Evolutionary conservation across 768 basidiomycete genomes (phyloP).

Genomic region (Dendrothele bispora): DNA sequence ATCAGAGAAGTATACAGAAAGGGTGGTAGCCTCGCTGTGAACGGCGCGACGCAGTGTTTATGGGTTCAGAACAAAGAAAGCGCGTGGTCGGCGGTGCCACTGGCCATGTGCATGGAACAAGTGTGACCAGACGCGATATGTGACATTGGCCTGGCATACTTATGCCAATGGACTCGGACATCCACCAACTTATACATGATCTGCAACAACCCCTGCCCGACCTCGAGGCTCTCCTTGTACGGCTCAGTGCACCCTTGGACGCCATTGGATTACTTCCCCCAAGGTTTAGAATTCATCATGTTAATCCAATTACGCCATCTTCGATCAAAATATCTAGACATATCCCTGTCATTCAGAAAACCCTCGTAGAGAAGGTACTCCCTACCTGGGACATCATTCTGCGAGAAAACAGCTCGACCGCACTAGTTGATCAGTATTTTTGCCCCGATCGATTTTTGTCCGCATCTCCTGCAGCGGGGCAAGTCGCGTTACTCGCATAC

Average conservation of each 20-base stretch:
- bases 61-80: neutral
- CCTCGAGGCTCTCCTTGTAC: conserved; percentile 48
- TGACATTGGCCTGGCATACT: neutral
- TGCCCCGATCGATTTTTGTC: conserved; percentile 63
- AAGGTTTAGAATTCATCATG: conserved; percentile 45
- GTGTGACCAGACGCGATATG: conserved; percentile 8
- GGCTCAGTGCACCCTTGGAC: conserved; percentile 61
- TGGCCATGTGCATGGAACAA: neutral
- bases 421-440: conserved; percentile 68
- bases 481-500: conserved; percentile 61
- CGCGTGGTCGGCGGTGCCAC: neutral
- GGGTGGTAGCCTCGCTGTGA: neutral
- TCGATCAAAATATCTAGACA: conserved; percentile 37
- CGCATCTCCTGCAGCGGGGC: conserved; percentile 46
- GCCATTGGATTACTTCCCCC: conserved; percentile 60
- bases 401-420: conserved; percentile 42
- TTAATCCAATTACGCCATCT: conserved; percentile 31
- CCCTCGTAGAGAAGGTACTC: conserved; percentile 59
- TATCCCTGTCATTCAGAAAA: conserved; percentile 60
- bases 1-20: neutral
- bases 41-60: neutral
- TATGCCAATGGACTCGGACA: conserved; percentile 10
- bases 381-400: conserved; percentile 69
- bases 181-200: conserved; percentile 41
- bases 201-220: conserved; percentile 51